Evolutionary conservation across 495 filamentous ascomycete species (phyloP).

Genomic region (Podospora pseudopauciseta): DNA sequence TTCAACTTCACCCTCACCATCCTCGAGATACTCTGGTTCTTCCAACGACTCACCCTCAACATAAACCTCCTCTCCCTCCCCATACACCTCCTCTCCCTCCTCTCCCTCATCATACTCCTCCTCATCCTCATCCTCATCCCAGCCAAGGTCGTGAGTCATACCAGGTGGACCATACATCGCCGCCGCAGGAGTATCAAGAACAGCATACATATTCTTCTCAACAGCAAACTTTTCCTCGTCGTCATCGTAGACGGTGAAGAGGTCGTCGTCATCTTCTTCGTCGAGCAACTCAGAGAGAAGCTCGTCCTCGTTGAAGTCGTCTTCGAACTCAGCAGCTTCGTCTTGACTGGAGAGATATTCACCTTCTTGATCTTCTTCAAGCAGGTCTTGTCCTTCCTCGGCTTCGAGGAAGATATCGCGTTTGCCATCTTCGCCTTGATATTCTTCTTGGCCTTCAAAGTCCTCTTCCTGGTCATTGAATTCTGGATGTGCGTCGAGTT

Average conservation of each 20-base stretch:
- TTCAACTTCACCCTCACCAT: slow-evolving; percentile 9
- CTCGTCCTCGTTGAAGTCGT: background rate
- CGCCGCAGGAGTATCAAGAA: slow-evolving; percentile 17
- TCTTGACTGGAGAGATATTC: background rate
- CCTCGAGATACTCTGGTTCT: slow-evolving; percentile 3
- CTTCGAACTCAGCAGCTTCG: background rate
- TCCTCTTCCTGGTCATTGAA: background rate
- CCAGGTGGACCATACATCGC: slow-evolving; percentile 14
- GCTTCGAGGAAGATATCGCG: background rate
- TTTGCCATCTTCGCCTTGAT: background rate
- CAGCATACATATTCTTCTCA: slow-evolving; percentile 14
- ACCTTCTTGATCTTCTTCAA: background rate
- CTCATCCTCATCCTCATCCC: background rate
- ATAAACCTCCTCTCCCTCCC: background rate
- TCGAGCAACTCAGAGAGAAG: background rate
- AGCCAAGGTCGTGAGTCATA: slow-evolving; percentile 13
- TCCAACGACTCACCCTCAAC: background rate
- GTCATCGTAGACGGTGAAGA: slow-evolving; percentile 10
- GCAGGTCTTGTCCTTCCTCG: background rate
- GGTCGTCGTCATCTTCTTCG: slow-evolving; percentile 4
- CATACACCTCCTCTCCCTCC: slow-evolving; percentile 1
- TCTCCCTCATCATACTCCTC: background rate
- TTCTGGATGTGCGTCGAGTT: background rate
- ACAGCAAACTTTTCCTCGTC: slow-evolving; percentile 4
- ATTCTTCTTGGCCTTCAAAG: background rate